Conservation (phyloP, 345 rosid genomes). For the Gossypium raimondii region DNA sequence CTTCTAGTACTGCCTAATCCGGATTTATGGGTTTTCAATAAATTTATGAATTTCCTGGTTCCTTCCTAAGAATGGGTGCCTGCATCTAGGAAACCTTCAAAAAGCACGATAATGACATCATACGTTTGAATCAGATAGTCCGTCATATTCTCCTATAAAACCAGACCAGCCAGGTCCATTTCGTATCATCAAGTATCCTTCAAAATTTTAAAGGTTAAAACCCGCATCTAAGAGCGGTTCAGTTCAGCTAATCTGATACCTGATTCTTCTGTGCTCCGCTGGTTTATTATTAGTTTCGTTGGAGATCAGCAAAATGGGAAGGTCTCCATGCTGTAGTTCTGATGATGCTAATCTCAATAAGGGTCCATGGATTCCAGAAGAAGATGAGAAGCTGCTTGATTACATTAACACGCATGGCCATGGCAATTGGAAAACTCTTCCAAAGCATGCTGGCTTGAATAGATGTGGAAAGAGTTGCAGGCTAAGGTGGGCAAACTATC, state of each 20-base stretch:
- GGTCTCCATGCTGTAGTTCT: slow-evolving; percentile 36
- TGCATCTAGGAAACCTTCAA: slow-evolving; percentile 6
- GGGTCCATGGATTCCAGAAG: slow-evolving; percentile 82
- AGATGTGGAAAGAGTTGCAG: slow-evolving; percentile 92
- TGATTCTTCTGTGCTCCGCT: not conserved
- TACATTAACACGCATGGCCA: slow-evolving; percentile 46
- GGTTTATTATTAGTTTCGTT: not conserved
- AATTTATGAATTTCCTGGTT: slow-evolving; percentile 1
- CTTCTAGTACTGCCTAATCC: slow-evolving; percentile 18
- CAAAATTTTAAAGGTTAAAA: not conserved
- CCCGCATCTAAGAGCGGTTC: not conserved
- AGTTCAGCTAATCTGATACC: not conserved
- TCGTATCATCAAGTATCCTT: not conserved
- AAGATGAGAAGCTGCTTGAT: slow-evolving; percentile 55
- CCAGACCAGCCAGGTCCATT: not conserved
- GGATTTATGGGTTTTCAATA: not conserved
- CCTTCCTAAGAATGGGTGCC: slow-evolving; percentile 5
- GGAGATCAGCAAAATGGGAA: slow-evolving; percentile 29
- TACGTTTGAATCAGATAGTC: slow-evolving; percentile 16
- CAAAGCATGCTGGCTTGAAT: slow-evolving; percentile 67
- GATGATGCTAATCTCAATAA: slow-evolving; percentile 51
- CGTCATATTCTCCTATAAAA: slow-evolving; percentile 22
- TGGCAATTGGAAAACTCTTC: slow-evolving; percentile 72
- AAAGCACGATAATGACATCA: slow-evolving; percentile 13
- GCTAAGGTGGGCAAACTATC: slow-evolving; percentile 80